Percentiles rank a stretch among this genome's conserved stretches.
These are phyloP conservation scores for Fusarium siculi DNA, from an alignment of 2,329 filamentous ascomycete genomes.

Conservation along the genomic window DNA sequence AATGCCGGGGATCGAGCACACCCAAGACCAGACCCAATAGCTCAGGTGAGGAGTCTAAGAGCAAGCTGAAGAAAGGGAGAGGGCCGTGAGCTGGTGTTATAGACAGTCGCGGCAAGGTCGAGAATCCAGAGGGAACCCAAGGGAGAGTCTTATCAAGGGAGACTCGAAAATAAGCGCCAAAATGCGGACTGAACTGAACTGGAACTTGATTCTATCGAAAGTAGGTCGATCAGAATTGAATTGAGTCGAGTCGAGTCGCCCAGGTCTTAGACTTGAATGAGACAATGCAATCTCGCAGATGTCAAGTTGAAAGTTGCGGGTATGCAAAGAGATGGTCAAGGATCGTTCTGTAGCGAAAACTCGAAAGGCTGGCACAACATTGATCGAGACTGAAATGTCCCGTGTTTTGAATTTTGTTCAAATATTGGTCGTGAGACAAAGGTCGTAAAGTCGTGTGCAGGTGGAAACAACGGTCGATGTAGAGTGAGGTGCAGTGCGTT, in stretches of 20 bases:
- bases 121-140: slow-evolving; percentile 17
- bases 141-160: slow-evolving; percentile 35
- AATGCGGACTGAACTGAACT: slow-evolving; percentile 13
- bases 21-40: slow-evolving; percentile 16
- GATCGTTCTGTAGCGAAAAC: slow-evolving; percentile 25
- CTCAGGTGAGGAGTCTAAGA: slow-evolving; percentile 14
- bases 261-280: slow-evolving; percentile 33
- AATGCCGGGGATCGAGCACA: slow-evolving; percentile 25
- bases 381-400: slow-evolving; percentile 9
- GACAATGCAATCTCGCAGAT: slow-evolving; percentile 36
- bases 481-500: slow-evolving; percentile 15
- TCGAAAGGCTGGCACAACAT: slow-evolving; percentile 27
- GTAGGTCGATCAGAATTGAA: slow-evolving; percentile 13
- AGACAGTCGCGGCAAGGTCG: slow-evolving; percentile 16
- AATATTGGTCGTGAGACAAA: slow-evolving; percentile 10
- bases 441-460: slow-evolving; percentile 7
- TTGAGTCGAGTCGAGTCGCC: slow-evolving; percentile 4
- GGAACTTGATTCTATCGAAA: slow-evolving; percentile 26
- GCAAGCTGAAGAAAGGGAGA: slow-evolving; percentile 10
- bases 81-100: slow-evolving; percentile 19
- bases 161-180: slow-evolving; percentile 6
- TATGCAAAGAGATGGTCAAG: slow-evolving; percentile 31
- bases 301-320: slow-evolving; percentile 21
- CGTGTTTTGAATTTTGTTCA: slow-evolving; percentile 4
- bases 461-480: slow-evolving; percentile 10